Evolutionary conservation across 2,329 filamentous ascomycete genomes (phyloP).

Genomic region (Cladosporium sphaerospermum): DNA sequence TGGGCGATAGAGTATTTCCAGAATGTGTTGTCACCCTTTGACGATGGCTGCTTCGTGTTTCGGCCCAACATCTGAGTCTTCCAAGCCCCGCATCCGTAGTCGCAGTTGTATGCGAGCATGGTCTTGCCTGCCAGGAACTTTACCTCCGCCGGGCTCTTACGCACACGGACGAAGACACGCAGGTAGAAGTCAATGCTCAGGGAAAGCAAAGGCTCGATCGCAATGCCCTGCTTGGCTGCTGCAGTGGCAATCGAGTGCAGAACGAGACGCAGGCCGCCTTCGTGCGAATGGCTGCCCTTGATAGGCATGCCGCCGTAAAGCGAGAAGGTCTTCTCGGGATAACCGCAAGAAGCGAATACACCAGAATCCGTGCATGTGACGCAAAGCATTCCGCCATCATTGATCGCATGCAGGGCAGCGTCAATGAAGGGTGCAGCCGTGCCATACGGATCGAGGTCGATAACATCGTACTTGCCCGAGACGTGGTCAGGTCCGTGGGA

Average conservation of each 20-base stretch:
- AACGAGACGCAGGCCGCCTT: constrained; percentile 81
- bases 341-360: constrained; percentile 89
- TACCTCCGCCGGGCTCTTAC: constrained; percentile 73
- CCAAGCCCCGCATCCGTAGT: constrained; percentile 87
- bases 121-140: constrained; percentile 88
- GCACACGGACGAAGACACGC: constrained; percentile 77
- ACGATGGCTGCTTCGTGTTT: constrained; percentile 65
- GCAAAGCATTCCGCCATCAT: constrained; percentile 84
- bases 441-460: constrained; percentile 94
- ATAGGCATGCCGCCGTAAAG: constrained; percentile 87
- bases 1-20: constrained; percentile 74
- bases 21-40: constrained; percentile 60
- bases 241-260: constrained; percentile 73
- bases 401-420: constrained; percentile 76
- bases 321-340: constrained; percentile 87
- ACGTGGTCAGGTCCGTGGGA: constrained; percentile 33
- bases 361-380: constrained; percentile 95
- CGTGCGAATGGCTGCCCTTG: constrained; percentile 80
- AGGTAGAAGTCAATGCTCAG: constrained; percentile 95
- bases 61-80: constrained; percentile 70
- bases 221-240: constrained; percentile 76
- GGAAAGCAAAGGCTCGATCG: constrained; percentile 84
- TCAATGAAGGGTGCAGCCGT: constrained; percentile 91
- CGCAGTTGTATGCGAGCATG: constrained; percentile 90
- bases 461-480: constrained; percentile 69